phyloP scores from a whole-genome alignment of 768 basidiomycete species.

The Suillus paluster region DNA sequence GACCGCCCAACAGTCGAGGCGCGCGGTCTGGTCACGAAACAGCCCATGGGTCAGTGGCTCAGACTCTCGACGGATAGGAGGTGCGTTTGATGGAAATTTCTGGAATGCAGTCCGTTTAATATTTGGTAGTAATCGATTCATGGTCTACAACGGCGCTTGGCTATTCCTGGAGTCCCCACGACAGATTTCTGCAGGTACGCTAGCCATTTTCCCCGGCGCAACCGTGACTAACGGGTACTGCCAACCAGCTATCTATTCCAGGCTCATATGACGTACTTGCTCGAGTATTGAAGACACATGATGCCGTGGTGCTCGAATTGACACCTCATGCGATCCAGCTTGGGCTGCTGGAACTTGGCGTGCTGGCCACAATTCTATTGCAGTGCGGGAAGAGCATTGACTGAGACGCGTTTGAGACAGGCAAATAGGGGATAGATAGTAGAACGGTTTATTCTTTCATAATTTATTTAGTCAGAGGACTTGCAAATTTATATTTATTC shows the following conservation, averaged over 20 bases:
- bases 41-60: constrained; percentile 57
- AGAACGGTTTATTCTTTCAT: neutral
- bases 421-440: neutral
- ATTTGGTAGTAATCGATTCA: constrained; percentile 44
- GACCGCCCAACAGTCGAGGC: constrained; percentile 55
- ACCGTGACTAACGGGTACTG: constrained; percentile 2
- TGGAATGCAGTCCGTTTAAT: neutral
- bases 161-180: constrained; percentile 62
- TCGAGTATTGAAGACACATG: constrained; percentile 50
- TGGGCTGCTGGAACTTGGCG: constrained; percentile 53
- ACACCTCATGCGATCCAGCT: constrained; percentile 58
- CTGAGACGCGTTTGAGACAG: constrained; percentile 25
- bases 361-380: constrained; percentile 58
- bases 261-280: constrained; percentile 48
- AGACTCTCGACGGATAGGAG: constrained; percentile 50
- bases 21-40: constrained; percentile 52
- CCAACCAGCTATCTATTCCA: constrained; percentile 51
- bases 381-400: constrained; percentile 69
- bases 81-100: constrained; percentile 33
- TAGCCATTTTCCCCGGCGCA: constrained; percentile 1
- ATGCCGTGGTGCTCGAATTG: constrained; percentile 55
- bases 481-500: no score
- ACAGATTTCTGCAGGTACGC: constrained; percentile 57
- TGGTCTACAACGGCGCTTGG: constrained; percentile 53
- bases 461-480: neutral